These are phyloP conservation scores for Rhynchospora breviuscula DNA, from an alignment of 176 grass and related monocot species.

Conservation along the genomic window DNA sequence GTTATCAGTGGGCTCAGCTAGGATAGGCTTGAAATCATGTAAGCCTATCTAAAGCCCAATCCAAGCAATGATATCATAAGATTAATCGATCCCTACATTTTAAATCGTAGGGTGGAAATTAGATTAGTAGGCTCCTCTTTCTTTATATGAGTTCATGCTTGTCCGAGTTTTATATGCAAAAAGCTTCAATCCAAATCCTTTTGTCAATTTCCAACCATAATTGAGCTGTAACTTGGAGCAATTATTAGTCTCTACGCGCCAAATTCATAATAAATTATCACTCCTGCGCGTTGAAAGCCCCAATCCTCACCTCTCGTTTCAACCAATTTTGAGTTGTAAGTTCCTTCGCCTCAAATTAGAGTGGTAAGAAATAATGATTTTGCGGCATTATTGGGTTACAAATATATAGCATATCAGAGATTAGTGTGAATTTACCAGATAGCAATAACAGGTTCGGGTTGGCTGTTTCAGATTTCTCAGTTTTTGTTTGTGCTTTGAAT, in stretches of 20 bases:
- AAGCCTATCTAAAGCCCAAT: neutral
- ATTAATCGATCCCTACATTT: too few species aligned
- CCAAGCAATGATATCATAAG: too few species aligned
- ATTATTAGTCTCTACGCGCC: neutral
- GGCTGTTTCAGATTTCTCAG: neutral
- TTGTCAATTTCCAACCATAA: too few species aligned
- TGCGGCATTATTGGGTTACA: neutral
- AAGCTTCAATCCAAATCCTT: too few species aligned
- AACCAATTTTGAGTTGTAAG: neutral
- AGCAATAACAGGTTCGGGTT: neutral
- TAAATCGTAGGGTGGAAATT: too few species aligned
- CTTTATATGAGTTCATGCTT: too few species aligned
- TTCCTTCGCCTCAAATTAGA: neutral
- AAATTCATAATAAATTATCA: neutral
- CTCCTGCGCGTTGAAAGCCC: neutral
- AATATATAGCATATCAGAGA: neutral
- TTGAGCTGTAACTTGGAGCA: too few species aligned
- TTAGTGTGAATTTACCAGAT: neutral
- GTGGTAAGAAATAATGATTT: neutral
- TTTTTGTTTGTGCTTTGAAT: neutral
- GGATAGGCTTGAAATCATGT: neutral
- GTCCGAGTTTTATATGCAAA: too few species aligned
- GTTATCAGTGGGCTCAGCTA: neutral
- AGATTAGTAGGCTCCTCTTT: too few species aligned
- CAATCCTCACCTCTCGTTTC: neutral